These are phyloP conservation scores for Serendipita vermifera DNA, from an alignment of 768 basidiomycete species.

Conservation along the genomic window DNA sequence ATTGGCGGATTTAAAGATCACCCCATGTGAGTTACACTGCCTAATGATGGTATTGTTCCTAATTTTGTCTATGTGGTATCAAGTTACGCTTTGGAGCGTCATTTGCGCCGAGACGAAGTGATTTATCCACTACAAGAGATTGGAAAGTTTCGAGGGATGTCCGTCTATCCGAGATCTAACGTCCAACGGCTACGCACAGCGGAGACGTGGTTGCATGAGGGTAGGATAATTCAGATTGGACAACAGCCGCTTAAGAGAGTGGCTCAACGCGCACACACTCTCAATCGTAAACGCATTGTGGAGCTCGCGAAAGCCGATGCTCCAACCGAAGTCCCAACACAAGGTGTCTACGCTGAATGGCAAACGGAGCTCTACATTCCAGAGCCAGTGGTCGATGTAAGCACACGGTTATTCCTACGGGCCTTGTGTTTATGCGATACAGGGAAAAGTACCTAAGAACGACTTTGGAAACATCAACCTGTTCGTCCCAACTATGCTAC, in stretches of 20 bases:
- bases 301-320: slow-evolving; percentile 41
- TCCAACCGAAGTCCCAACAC: slow-evolving; percentile 46
- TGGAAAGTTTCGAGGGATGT: slow-evolving; percentile 84
- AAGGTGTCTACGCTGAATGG: slow-evolving; percentile 69
- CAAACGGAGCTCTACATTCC: slow-evolving; percentile 80
- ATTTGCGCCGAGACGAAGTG: slow-evolving; percentile 78
- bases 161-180: slow-evolving; percentile 75
- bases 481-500: slow-evolving; percentile 91
- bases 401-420: slow-evolving; percentile 20
- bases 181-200: slow-evolving; percentile 80
- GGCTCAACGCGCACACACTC: slow-evolving; percentile 71
- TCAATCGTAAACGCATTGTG: slow-evolving; percentile 61
- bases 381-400: slow-evolving; percentile 69
- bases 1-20: slow-evolving; percentile 92
- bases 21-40: slow-evolving; percentile 54
- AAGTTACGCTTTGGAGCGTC: slow-evolving; percentile 74
- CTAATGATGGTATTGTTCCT: slow-evolving; percentile 5
- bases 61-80: neutral
- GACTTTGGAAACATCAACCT: slow-evolving; percentile 95
- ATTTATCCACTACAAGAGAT: slow-evolving; percentile 69
- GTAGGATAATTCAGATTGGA: slow-evolving; percentile 55
- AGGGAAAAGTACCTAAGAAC: slow-evolving; percentile 93
- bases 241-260: slow-evolving; percentile 82
- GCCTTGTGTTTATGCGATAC: neutral
- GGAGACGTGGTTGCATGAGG: slow-evolving; percentile 90